Evolutionary conservation across 1,284 basidiomycete genomes (phyloP), one percentile per base, ranked within the genome.

Genomic region (Tilletia walkeri): DNA sequence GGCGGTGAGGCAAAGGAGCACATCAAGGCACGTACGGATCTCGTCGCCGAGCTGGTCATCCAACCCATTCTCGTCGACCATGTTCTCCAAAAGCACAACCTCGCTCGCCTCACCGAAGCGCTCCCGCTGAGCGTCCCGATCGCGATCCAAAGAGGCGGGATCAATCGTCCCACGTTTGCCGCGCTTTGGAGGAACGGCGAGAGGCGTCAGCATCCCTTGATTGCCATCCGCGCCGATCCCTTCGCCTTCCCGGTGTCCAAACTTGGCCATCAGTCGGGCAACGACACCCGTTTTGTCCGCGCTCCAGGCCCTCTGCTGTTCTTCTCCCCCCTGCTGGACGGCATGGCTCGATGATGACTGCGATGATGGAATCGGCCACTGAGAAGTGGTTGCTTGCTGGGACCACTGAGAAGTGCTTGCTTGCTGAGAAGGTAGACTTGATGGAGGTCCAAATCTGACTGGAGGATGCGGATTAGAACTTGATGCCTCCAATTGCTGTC

Each of bases 141-240:
- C 56, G 9, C 24, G 24, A 20, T 61, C 56, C 4, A 61, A 18
- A 14, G 56, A 61, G n/a, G 56, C 24, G 30, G n/a, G 5, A 2
- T 20, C 30, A 34, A 36, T 61, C 24, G 24, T 61, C 24, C 56
- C 34, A 34, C 56, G 56, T 3, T 61, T 30, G 56, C 56, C n/a
- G 7, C 9, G 38, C 70, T 2, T 24, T 48, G 36, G 76, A 74
- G 16, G 67, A 67, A 6, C 38, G 34, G 41, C 14, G 69, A 82
- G 69, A 2, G 81, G 80, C 4, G 68, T 50, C 3, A 69, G 1
- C 18, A 81, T 79, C 7, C 80, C 81, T 36, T 75, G 74, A 63
- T 75, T 77, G 0, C 77, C 76, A 14, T 76, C 75, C 0, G 79
- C 73, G n/a, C 81, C 81, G 38, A 82, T 65, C 9, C 80, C 81